Conservation (phyloP, 495 filamentous ascomycete species). For the Copromyces sp. region DNA sequence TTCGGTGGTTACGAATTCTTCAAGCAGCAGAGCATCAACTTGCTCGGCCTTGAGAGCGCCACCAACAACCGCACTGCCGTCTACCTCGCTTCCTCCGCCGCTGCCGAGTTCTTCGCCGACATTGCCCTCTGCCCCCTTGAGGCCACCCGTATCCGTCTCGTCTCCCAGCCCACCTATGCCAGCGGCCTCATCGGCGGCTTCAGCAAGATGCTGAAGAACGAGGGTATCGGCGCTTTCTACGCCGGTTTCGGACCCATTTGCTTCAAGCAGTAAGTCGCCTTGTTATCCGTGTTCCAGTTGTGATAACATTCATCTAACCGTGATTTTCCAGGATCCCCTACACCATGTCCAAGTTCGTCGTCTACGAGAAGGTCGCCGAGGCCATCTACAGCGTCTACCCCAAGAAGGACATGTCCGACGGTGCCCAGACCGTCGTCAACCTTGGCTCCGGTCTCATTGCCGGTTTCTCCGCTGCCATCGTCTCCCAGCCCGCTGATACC, state of each 20-base stretch:
- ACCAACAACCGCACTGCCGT: constrained; percentile 78
- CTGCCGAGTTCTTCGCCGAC: constrained; percentile 88
- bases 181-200: constrained; percentile 73
- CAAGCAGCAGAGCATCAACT: constrained; percentile 86
- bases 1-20: constrained; percentile 94
- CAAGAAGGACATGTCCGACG: constrained; percentile 66
- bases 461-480: constrained; percentile 92
- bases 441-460: constrained; percentile 91
- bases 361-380: constrained; percentile 95
- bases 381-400: constrained; percentile 58
- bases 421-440: constrained; percentile 79
- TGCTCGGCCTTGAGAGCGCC: constrained; percentile 68
- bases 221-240: constrained; percentile 87
- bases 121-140: constrained; percentile 91
- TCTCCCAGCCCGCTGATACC: constrained; percentile 97
- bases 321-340: constrained; percentile 69
- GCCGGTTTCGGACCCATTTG: constrained; percentile 88
- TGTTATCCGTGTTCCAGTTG: background rate
- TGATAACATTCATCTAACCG: constrained; percentile 6
- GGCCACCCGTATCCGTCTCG: constrained; percentile 91
- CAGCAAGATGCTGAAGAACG: constrained; percentile 71
- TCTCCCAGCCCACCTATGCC: constrained; percentile 81
- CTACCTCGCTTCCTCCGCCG: constrained; percentile 76
- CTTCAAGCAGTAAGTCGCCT: constrained; percentile 78
- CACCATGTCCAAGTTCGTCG: constrained; percentile 99